Percentiles rank a stretch among this genome's conserved stretches.
Evolutionary conservation across 129 eudicot genomes (phyloP).

Genomic region (carrot (Daucus carota)): DH1_v3.0 NC_030386.2:23886501-23887000

Average conservation of each 20-base stretch:
- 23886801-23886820: slow-evolving; percentile 59
- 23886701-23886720: slow-evolving; percentile 61
- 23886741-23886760: slow-evolving; percentile 89
- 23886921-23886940: slow-evolving; percentile 58
- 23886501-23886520: slow-evolving; percentile 27
- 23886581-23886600: slow-evolving; percentile 69
- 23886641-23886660: slow-evolving; percentile 76
- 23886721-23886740: slow-evolving; percentile 73
- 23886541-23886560: slow-evolving; percentile 43
- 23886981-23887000: slow-evolving; percentile 53
- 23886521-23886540: slow-evolving; percentile 67
- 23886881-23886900: slow-evolving; percentile 70
- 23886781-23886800: slow-evolving; percentile 71
- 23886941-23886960: slow-evolving; percentile 68
- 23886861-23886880: slow-evolving; percentile 63
- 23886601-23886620: slow-evolving; percentile 87
- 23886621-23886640: slow-evolving; percentile 64
- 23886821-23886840: slow-evolving; percentile 37
- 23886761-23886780: slow-evolving; percentile 48
- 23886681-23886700: slow-evolving; percentile 60
- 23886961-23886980: slow-evolving; percentile 49
- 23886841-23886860: slow-evolving; percentile 83
- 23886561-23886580: slow-evolving; percentile 48
- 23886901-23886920: slow-evolving; percentile 73
- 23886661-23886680: slow-evolving; percentile 65